These are phyloP conservation scores for Euphorbia tirucalli DNA, from an alignment of 345 rosid genomes.

Conservation along the genomic window DNA sequence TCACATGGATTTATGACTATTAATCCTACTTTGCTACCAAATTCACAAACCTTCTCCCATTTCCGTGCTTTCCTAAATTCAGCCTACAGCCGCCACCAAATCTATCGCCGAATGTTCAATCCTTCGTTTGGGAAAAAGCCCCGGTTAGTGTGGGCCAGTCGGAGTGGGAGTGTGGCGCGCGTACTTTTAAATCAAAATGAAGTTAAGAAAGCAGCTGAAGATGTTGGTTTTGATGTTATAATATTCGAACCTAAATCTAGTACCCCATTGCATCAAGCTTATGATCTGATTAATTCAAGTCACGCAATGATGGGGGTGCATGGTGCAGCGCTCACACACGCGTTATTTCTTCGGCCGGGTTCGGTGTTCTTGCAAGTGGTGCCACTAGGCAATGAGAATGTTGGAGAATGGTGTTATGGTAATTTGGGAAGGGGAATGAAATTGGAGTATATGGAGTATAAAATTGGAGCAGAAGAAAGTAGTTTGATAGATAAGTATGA, in stretches of 20 bases:
- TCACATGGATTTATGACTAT: conserved; percentile 50
- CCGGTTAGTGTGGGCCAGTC: conserved; percentile 31
- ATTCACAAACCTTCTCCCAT: conserved; percentile 29
- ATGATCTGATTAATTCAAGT: conserved; percentile 43
- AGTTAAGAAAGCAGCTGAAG: conserved; percentile 23
- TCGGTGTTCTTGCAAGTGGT: conserved; percentile 51
- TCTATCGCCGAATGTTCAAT: neutral
- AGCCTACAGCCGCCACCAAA: conserved; percentile 30
- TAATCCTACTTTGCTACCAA: conserved; percentile 33
- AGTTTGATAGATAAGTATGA: conserved; percentile 48
- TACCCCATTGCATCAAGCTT: conserved; percentile 32
- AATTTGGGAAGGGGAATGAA: conserved; percentile 41
- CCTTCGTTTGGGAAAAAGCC: conserved; percentile 13
- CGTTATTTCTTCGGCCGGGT: conserved; percentile 48
- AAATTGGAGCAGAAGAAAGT: conserved; percentile 40
- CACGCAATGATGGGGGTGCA: conserved; percentile 60
- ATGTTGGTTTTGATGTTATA: conserved; percentile 50
- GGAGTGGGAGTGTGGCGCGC: conserved; percentile 27
- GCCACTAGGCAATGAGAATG: conserved; percentile 50
- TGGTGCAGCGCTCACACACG: conserved; percentile 40
- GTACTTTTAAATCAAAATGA: conserved; percentile 36
- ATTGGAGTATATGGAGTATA: conserved; percentile 46
- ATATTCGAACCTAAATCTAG: conserved; percentile 28
- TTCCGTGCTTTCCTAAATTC: conserved; percentile 40
- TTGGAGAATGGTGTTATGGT: conserved; percentile 38